Percentiles rank a stretch among this genome's conserved stretches.
Evolutionary conservation across 257 asterid genomes (phyloP).

Genomic region (Sherardia arvensis): DNA sequence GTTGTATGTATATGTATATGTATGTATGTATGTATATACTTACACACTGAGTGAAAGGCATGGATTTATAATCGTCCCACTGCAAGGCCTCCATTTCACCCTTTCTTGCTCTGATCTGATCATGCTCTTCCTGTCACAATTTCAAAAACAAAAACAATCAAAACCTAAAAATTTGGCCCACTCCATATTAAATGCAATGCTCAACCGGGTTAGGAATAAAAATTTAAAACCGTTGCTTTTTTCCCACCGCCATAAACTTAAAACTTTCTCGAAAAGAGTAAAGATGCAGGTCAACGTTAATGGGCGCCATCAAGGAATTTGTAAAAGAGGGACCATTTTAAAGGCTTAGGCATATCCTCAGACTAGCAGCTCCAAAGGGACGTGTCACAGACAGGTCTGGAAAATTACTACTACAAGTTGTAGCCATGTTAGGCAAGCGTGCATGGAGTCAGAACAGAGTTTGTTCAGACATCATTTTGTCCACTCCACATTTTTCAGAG

Average conservation of each 20-base stretch:
- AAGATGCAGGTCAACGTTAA: constrained; percentile 1
- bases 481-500: no score
- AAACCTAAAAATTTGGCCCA: neutral
- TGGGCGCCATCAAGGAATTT: neutral
- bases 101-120: constrained; percentile 50
- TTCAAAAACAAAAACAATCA: neutral
- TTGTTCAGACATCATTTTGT: constrained; percentile 24
- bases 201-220: neutral
- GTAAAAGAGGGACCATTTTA: neutral
- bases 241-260: neutral
- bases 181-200: no score
- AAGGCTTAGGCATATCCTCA: neutral
- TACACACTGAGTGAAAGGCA: constrained; percentile 96
- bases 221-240: neutral
- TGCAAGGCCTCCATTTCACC: constrained; percentile 43
- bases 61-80: constrained; percentile 93
- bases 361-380: neutral
- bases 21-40: no score
- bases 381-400: constrained; percentile 13
- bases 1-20: no score
- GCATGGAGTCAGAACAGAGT: constrained; percentile 25
- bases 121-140: constrained; percentile 75
- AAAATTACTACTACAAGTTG: neutral
- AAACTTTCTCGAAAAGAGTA: constrained; percentile 12
- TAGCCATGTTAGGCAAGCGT: constrained; percentile 24